phyloP scores from a whole-genome alignment of 257 asterid genomes.

The Leonotis leonurus region DNA sequence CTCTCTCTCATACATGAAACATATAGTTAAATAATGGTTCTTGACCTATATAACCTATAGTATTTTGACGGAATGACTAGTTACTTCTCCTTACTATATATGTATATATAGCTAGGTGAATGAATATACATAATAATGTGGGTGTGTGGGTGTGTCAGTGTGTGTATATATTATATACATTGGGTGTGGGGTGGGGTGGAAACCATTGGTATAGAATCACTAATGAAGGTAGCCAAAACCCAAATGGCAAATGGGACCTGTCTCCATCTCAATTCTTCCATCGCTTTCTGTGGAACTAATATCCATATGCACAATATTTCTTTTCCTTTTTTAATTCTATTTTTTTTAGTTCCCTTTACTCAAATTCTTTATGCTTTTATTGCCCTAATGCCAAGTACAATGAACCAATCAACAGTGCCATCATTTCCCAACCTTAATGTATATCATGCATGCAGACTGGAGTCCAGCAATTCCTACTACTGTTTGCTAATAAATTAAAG shows the following conservation, averaged over 20 bases:
- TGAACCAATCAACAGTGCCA: conserved; percentile 32
- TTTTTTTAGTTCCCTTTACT: conserved; percentile 25
- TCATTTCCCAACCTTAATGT: conserved; percentile 21
- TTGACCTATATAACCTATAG: too few relatives aligned
- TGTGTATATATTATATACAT: too few relatives aligned
- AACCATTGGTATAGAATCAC: conserved; percentile 15
- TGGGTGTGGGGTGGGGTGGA: background rate
- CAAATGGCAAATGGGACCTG: conserved; percentile 35
- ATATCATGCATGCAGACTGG: conserved; percentile 13
- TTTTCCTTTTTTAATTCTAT: background rate
- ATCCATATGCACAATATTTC: too few relatives aligned
- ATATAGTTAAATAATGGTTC: too few relatives aligned
- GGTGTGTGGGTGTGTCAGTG: background rate
- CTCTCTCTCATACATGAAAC: background rate
- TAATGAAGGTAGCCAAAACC: conserved; percentile 21
- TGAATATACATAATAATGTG: background rate
- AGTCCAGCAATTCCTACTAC: background rate
- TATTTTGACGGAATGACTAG: background rate
- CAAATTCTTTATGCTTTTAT: conserved; percentile 32
- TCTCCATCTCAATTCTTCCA: conserved; percentile 28
- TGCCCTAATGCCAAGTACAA: conserved; percentile 30
- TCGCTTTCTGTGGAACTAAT: conserved; percentile 44
- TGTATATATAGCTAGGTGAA: background rate
- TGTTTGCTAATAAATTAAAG: background rate
- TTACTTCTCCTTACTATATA: background rate